Base-by-base conservation (phyloP, 371 early-diverging fungal genomes). In the Capniomyces stellatus region DNA sequence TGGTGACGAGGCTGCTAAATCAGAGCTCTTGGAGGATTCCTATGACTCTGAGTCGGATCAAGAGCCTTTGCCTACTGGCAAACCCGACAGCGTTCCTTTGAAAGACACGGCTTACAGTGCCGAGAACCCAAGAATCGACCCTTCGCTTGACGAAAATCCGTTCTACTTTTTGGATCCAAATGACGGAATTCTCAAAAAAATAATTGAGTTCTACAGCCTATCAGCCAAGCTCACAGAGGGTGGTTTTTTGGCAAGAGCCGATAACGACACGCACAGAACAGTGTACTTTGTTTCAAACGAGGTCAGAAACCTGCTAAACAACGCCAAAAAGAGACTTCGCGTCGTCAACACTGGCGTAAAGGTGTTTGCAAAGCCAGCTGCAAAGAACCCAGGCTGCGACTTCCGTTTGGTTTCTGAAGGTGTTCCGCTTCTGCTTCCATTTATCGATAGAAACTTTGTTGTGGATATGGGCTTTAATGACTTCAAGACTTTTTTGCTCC, bases 331-430 rank as follows among this genome's bases (percentile, higher is more conserved):
- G 31, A 75, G 79, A 25, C 71, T 92, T 51, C 82, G 86, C 56
- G 76, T 81, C 2, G 87, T 93, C 49, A 89, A 93, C 70, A 85
- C 92, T 0, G 93, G 94, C 30, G 82, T 93, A 46, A 73, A 79
- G 49, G 63, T 82, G 1, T 90, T 95, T 63, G 77, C 79, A 24
- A 79, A 87, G 54, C 83, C 79, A 69, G 77, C 78, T 30, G 64
- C 69, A 43, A 73, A 72, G 27, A 60, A 56, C 2, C 71, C 71
- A 28, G 73, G 64, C 10, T 84, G 80, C 59, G 69, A 77, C 4
- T 89, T 82, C 76, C 78, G 93, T 25, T 68, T 89, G 19, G 73
- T 80, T 27, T 69, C 76, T 51, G 92, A 91, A 58, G 89, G 90
- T 43, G 59, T 91, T 30, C 71, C 76, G 19, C 68, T 80, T 55